A percentile compares a stretch with the other conserved stretches of the same genome.
These are phyloP conservation scores for Eremothecium coryli DNA, from an alignment of 1,139 yeast genomes.

Conservation along the genomic window DNA sequence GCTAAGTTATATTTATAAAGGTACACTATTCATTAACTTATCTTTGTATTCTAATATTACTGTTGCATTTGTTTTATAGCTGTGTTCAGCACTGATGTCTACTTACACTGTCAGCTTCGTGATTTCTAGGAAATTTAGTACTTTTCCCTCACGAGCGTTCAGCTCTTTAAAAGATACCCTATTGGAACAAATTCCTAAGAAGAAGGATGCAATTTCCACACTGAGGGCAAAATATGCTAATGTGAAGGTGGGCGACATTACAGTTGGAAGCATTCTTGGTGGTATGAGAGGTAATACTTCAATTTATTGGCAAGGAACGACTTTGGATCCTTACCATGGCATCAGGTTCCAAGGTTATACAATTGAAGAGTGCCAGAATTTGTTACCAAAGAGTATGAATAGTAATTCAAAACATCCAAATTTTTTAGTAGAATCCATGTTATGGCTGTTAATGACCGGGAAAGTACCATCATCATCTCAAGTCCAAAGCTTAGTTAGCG, in stretches of 20 bases:
- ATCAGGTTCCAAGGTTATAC: constrained; percentile 48
- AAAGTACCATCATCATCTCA: constrained; percentile 75
- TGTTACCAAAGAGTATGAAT: constrained; percentile 35
- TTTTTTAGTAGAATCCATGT: constrained; percentile 79
- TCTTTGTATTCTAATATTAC: constrained; percentile 1
- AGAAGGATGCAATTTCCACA: too few relatives aligned
- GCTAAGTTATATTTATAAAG: too few relatives aligned
- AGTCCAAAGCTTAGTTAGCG: constrained; percentile 65
- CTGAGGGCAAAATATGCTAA: constrained; percentile 21
- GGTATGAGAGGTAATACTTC: constrained; percentile 49
- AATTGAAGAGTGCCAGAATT: constrained; percentile 41
- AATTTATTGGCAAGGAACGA: constrained; percentile 47
- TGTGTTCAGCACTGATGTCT: too few relatives aligned
- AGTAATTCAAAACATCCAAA: constrained; percentile 34
- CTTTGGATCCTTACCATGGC: constrained; percentile 44
- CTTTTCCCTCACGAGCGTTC: too few relatives aligned
- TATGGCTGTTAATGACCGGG: constrained; percentile 88
- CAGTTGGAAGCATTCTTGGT: constrained; percentile 39
- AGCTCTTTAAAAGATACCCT: too few relatives aligned
- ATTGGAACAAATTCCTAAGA: too few relatives aligned
- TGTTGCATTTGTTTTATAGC: too few relatives aligned
- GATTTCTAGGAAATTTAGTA: too few relatives aligned
- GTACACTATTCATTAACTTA: too few relatives aligned
- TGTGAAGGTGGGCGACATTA: constrained; percentile 35
- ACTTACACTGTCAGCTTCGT: too few relatives aligned